Evolutionary conservation across 1,139 yeast genomes (phyloP).

Genomic region (Candida sp.): DNA sequence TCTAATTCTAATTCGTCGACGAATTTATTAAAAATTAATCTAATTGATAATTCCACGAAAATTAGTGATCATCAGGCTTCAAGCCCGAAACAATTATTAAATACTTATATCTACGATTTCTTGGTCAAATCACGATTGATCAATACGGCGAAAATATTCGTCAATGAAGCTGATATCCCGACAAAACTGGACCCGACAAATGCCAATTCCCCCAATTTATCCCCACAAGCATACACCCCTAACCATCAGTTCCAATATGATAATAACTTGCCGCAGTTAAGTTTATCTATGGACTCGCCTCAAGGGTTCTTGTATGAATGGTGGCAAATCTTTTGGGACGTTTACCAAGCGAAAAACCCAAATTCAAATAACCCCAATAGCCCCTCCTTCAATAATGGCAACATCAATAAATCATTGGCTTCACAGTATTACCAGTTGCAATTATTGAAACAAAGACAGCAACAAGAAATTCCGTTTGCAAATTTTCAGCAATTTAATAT

Average conservation of each 20-base stretch:
- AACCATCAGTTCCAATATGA: constrained; percentile 16
- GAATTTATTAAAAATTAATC: not conserved
- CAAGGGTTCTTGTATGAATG: constrained; percentile 88
- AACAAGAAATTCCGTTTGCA: constrained; percentile 31
- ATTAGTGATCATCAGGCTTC: constrained; percentile 51
- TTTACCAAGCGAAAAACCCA: constrained; percentile 68
- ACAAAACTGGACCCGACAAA: constrained; percentile 12
- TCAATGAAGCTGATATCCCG: constrained; percentile 66
- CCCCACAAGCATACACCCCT: constrained; percentile 7
- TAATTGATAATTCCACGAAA: constrained; percentile 9
- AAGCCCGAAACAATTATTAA: constrained; percentile 64
- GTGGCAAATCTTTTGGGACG: constrained; percentile 98
- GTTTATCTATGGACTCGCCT: constrained; percentile 71
- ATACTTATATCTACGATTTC: constrained; percentile 87
- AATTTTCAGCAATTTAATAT: not conserved
- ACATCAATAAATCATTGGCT: constrained; percentile 35
- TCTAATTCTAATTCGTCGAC: constrained; percentile 1
- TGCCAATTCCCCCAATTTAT: constrained; percentile 17
- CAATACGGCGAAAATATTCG: constrained; percentile 70
- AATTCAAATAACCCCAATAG: constrained; percentile 41
- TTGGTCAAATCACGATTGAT: constrained; percentile 69
- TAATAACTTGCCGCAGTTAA: constrained; percentile 45
- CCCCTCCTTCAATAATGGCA: constrained; percentile 37
- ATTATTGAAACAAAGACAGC: constrained; percentile 60
- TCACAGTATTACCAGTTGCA: constrained; percentile 73